Conservation (phyloP, 1,139 yeast species). For the Yamadazyma epiphylla region DNA sequence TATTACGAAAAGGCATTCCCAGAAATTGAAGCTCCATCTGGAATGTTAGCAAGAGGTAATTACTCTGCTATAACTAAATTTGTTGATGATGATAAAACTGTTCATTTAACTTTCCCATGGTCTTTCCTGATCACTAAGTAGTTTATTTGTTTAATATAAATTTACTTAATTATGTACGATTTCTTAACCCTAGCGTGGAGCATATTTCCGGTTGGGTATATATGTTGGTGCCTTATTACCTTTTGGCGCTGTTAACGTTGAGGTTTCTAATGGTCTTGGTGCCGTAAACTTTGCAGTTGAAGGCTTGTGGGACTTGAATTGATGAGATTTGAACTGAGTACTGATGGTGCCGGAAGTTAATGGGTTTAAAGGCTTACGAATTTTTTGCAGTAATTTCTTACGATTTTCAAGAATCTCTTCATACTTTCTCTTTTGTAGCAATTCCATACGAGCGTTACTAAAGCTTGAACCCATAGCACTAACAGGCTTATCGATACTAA, state of each 20-base stretch:
- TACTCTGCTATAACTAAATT: conserved; percentile 81
- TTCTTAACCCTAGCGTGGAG: conserved; percentile 1
- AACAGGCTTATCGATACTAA: too few relatives aligned
- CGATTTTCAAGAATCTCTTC: conserved; percentile 6
- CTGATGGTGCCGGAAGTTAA: background rate
- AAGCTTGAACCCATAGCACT: background rate
- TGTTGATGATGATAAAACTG: conserved; percentile 79
- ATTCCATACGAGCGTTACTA: conserved; percentile 1
- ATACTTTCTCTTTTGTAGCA: conserved; percentile 2
- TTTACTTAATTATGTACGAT: too few relatives aligned
- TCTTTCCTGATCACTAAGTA: conserved; percentile 71
- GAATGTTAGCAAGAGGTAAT: conserved; percentile 81
- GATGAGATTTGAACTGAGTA: background rate
- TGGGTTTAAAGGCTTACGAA: background rate
- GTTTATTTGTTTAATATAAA: conserved; percentile 1
- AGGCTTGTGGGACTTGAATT: conserved; percentile 2
- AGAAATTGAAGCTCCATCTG: conserved; percentile 93
- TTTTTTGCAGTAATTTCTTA: conserved; percentile 3
- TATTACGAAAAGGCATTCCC: conserved; percentile 71
- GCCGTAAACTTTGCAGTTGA: conserved; percentile 1
- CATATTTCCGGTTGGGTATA: conserved; percentile 17
- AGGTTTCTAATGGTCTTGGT: too few relatives aligned
- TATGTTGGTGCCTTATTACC: conserved; percentile 25
- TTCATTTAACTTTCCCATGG: conserved; percentile 81
- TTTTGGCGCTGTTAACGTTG: too few relatives aligned